Base-by-base conservation (phyloP, 305 asterid species). In the Lippia alba region DNA sequence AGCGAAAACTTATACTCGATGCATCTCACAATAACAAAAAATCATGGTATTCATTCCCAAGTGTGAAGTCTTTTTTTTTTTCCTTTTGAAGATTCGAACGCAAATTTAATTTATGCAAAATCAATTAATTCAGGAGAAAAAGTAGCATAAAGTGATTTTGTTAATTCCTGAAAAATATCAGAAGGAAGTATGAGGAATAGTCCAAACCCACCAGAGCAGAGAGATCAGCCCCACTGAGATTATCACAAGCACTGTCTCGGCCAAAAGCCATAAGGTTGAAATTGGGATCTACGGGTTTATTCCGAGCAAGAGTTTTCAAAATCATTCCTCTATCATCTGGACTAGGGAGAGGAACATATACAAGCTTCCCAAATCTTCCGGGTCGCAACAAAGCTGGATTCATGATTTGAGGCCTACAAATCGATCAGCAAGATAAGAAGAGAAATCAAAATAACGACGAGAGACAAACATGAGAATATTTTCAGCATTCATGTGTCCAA, bases 201-300 rank as follows among this genome's bases (percentile, higher is more conserved):
- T 12, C 10, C 44, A 66, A 30, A 45, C 83, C 46, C 72, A 91
- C 98, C 92, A 90, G 82, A 41, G 87, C 79, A 59, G 85, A 74
- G 60, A 91, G 95, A 75, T 94, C 98, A 11, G 97, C 99, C 56
- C 96, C 97, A 62, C 98, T 91, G 54, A 94, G 76, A 69, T 86
- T 88, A 73, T 81, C 79, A 74, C 97, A 94, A 41, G 87, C 78
- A 46, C 40, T 6, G 55, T 81, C 89, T 74, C 75, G 82, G 20
- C 83, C 99, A 36, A 94, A 69, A 67, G 89, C 84, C 79, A 86
- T 74, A 66, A 94, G 83, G 85, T 94, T 96, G 15, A 91, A 84
- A 40, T 46, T 40, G n/a, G 82, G 59, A 80, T 88, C 96, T 62
- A 94, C 57, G 14, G 83, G 90, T 78, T 83, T 91, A 19, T 84